Percentiles rank a stretch among this genome's conserved stretches.
phyloP scores from a whole-genome alignment of 345 rosid genomes.

The Dimocarpus longan region DNA sequence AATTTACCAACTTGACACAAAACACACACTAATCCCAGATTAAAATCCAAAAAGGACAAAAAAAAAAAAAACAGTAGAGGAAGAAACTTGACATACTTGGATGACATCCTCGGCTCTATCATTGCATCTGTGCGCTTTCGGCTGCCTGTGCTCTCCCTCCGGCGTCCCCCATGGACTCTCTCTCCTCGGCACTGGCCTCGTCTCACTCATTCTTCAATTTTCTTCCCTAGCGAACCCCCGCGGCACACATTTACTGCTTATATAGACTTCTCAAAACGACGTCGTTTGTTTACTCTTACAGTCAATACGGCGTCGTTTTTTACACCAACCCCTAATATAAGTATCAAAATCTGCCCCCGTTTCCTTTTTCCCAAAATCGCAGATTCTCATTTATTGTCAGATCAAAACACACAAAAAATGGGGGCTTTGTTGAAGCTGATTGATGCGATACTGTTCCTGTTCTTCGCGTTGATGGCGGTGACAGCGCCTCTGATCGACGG shows the following conservation, averaged over 20 bases:
- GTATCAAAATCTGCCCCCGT: not conserved
- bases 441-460: slow-evolving; percentile 55
- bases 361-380: not conserved
- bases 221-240: not conserved
- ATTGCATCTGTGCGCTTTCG: slow-evolving; percentile 92
- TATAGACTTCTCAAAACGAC: not conserved
- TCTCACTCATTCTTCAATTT: slow-evolving; percentile 59
- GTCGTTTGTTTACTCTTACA: not conserved
- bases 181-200: slow-evolving; percentile 89
- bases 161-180: slow-evolving; percentile 93
- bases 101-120: slow-evolving; percentile 93
- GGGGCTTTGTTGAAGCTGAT: slow-evolving; percentile 57
- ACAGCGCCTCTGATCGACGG: slow-evolving; percentile 61
- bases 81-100: slow-evolving; percentile 44
- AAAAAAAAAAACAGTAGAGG: not conserved
- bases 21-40: not conserved
- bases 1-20: not conserved
- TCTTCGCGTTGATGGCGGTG: slow-evolving; percentile 54
- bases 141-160: slow-evolving; percentile 72
- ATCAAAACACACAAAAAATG: slow-evolving; percentile 36
- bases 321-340: not conserved
- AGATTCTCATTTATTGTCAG: not conserved
- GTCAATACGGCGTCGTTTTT: not conserved
- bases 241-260: not conserved
- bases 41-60: not conserved